Percentiles rank a stretch among this genome's conserved stretches.
phyloP scores from a whole-genome alignment of 108 stramenopile genomes.

The Epithemia pelagica region DNA sequence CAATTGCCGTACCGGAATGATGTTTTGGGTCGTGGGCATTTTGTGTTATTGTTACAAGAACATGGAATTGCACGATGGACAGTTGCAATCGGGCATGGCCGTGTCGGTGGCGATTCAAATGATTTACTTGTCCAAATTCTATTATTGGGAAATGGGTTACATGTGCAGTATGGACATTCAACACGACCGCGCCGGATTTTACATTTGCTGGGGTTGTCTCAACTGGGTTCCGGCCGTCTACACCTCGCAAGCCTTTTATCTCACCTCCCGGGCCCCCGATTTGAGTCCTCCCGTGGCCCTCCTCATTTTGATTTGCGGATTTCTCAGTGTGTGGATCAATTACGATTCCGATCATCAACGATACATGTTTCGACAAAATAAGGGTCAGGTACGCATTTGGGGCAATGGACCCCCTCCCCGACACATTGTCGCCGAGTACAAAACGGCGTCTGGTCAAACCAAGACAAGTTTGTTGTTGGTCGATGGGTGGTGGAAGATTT shows the following conservation, averaged over 20 bases:
- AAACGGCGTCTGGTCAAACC: constrained; percentile 32
- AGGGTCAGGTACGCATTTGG: constrained; percentile 84
- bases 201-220: constrained; percentile 98
- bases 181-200: constrained; percentile 74
- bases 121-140: constrained; percentile 97
- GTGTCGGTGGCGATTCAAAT: constrained; percentile 70
- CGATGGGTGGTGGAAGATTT: constrained; percentile 82
- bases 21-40: constrained; percentile 85
- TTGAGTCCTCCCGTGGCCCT: constrained; percentile 48
- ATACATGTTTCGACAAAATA: constrained; percentile 80
- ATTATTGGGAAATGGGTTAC: constrained; percentile 99
- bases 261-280: constrained; percentile 77
- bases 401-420: constrained; percentile 69
- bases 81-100: constrained; percentile 52
- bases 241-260: constrained; percentile 79
- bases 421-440: constrained; percentile 85
- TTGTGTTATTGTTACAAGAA: constrained; percentile 42
- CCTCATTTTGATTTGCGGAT: constrained; percentile 60
- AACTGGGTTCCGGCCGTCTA: constrained; percentile 98
- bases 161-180: constrained; percentile 98
- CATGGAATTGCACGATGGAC: constrained; percentile 36
- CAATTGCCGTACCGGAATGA: constrained; percentile 99
- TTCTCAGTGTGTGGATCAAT: constrained; percentile 80
- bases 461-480: constrained; percentile 78
- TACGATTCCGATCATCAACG: constrained; percentile 96